A percentile compares a stretch with the other conserved stretches of the same genome.
Conservation (phyloP, 1,139 yeast genomes). For the Yamadazyma atlantica region DNA sequence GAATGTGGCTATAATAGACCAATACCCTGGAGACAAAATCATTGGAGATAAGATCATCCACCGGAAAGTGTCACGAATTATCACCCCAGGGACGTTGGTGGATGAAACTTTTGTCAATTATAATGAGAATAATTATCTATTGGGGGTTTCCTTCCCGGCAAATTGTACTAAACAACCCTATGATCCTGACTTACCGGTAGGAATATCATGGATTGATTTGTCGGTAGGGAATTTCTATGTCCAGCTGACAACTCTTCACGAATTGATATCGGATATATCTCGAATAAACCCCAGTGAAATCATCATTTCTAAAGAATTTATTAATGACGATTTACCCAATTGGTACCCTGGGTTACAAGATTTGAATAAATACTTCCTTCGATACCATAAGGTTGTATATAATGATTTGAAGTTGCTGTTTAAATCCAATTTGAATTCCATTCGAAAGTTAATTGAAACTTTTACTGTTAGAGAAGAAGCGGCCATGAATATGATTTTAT, state of each 20-base stretch:
- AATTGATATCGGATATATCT: constrained; percentile 59
- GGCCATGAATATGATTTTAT: constrained; percentile 45
- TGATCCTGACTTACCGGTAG: constrained; percentile 53
- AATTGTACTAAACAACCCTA: constrained; percentile 41
- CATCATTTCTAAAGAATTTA: constrained; percentile 42
- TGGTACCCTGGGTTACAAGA: constrained; percentile 65
- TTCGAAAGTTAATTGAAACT: constrained; percentile 56
- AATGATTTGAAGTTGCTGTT: constrained; percentile 34
- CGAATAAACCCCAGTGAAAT: constrained; percentile 71
- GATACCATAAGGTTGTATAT: constrained; percentile 45
- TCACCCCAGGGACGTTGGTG: constrained; percentile 90
- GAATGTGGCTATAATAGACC: constrained; percentile 83
- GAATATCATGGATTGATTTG: constrained; percentile 86
- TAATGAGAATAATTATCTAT: constrained; percentile 66
- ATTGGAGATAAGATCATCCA: constrained; percentile 41
- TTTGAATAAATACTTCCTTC: constrained; percentile 58
- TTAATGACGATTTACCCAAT: constrained; percentile 36
- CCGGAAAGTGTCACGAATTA: constrained; percentile 73
- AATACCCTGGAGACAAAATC: constrained; percentile 35
- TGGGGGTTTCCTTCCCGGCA: constrained; percentile 62
- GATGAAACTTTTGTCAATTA: constrained; percentile 83
- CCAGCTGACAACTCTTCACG: constrained; percentile 56
- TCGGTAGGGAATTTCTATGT: constrained; percentile 78
- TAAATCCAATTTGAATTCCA: constrained; percentile 50
- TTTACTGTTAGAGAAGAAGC: constrained; percentile 46